A percentile compares a stretch with the other conserved stretches of the same genome.
Conservation (phyloP, 352 stramenopile species). For the Phytopythium aichiense region DNA sequence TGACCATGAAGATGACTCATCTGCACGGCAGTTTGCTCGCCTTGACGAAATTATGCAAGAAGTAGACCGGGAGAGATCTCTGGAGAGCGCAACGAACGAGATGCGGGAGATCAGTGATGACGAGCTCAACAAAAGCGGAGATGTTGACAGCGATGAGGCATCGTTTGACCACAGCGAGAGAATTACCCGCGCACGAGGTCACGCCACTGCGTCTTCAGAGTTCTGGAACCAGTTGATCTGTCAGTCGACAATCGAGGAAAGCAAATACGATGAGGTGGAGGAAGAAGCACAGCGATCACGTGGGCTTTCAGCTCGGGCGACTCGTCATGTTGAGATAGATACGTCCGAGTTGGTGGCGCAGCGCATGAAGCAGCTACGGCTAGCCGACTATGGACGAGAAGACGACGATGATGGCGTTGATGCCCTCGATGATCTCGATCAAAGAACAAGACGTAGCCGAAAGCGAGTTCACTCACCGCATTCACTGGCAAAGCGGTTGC, state of each 20-base stretch:
- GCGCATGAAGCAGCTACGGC: constrained; percentile 12
- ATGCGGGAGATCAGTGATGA: neutral
- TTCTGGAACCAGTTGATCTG: constrained; percentile 30
- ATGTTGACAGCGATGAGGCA: constrained; percentile 2
- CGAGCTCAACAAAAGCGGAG: neutral
- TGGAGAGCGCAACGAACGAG: neutral
- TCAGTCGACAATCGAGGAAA: neutral
- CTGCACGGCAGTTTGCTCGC: neutral
- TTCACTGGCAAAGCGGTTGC: constrained; percentile 38
- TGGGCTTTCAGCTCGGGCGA: neutral
- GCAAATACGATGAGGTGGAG: neutral
- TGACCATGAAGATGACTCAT: neutral
- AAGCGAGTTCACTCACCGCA: constrained; percentile 37
- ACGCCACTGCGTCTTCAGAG: constrained; percentile 14
- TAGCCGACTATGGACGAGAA: constrained; percentile 8
- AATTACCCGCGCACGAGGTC: constrained; percentile 4
- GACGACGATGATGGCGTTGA: neutral
- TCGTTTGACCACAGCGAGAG: constrained; percentile 2
- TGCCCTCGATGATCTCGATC: constrained; percentile 11
- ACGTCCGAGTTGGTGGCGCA: constrained; percentile 19
- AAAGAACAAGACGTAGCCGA: neutral
- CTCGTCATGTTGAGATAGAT: constrained; percentile 17
- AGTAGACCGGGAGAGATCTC: neutral
- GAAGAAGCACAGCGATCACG: neutral
- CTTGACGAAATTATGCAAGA: constrained; percentile 8